A percentile compares a stretch with the other conserved stretches of the same genome.
Conservation (phyloP, 140 eudicot species). For the Anethum foeniculum region DNA sequence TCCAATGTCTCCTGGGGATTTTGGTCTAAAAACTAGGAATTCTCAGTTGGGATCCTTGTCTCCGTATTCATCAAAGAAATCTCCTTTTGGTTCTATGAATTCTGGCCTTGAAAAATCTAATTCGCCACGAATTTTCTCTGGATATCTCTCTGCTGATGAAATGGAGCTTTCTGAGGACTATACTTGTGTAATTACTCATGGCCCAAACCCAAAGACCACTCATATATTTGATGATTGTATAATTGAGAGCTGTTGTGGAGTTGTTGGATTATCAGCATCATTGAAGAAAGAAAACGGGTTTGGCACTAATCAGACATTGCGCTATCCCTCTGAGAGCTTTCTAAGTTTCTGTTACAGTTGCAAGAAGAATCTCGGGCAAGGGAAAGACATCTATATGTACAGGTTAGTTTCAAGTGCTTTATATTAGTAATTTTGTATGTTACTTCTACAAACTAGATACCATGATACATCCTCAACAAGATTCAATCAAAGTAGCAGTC, state of each 20-base stretch:
- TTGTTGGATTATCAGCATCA: conserved; percentile 13
- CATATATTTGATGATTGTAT: conserved; percentile 23
- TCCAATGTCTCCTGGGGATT: conserved; percentile 37
- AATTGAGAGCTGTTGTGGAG: conserved; percentile 17
- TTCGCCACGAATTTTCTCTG: not conserved
- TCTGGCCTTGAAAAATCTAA: conserved; percentile 15
- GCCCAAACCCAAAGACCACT: conserved; percentile 22
- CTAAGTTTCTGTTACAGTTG: conserved; percentile 21
- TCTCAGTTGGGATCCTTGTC: conserved; percentile 23
- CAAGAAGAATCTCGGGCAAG: conserved; percentile 24
- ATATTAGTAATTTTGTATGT: not conserved
- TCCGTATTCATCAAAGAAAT: conserved; percentile 23
- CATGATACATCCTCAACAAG: not conserved
- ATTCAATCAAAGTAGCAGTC: not conserved
- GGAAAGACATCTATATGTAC: conserved; percentile 29
- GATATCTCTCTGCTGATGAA: conserved; percentile 17
- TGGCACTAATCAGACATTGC: not conserved
- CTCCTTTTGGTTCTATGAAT: conserved; percentile 21
- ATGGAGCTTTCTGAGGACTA: conserved; percentile 27
- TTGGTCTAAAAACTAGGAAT: conserved; percentile 38
- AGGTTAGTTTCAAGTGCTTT: conserved; percentile 11
- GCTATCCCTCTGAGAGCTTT: conserved; percentile 22
- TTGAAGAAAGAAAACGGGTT: not conserved
- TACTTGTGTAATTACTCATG: conserved; percentile 20
- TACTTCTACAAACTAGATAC: not conserved